Percentiles rank a stretch among this genome's conserved stretches.
phyloP scores from a whole-genome alignment of 1,284 basidiomycete genomes.

The Mycosarcoma maydis region DNA sequence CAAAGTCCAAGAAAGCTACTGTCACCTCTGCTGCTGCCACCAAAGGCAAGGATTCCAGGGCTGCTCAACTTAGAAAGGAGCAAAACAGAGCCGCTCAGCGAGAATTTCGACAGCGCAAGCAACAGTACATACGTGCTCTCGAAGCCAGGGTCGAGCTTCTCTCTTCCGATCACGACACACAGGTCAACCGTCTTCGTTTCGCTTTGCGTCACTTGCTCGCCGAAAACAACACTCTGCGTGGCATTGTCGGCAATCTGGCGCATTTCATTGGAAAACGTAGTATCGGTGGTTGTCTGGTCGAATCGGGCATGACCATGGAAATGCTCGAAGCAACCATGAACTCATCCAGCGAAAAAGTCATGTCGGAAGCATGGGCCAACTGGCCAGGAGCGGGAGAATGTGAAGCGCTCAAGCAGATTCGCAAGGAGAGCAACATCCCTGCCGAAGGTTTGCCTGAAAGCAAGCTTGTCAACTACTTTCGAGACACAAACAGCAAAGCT shows the following conservation, averaged over 20 bases:
- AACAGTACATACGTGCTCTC: slow-evolving; percentile 62
- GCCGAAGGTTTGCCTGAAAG: slow-evolving; percentile 58
- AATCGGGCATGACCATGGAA: slow-evolving; percentile 42
- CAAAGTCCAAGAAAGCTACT: slow-evolving; percentile 17
- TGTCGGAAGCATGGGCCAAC: slow-evolving; percentile 56
- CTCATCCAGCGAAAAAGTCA: slow-evolving; percentile 51
- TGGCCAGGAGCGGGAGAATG: slow-evolving; percentile 60
- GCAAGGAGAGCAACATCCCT: slow-evolving; percentile 57
- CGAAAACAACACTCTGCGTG: slow-evolving; percentile 59
- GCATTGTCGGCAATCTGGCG: slow-evolving; percentile 47
- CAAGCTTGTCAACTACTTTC: slow-evolving; percentile 30
- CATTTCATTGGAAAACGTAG: slow-evolving; percentile 52
- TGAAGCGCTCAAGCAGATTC: slow-evolving; percentile 53
- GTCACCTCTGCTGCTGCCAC: slow-evolving; percentile 15
- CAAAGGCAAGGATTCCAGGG: slow-evolving; percentile 37
- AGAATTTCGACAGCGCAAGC: slow-evolving; percentile 62
- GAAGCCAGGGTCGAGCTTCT: slow-evolving; percentile 60
- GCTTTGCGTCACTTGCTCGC: slow-evolving; percentile 51
- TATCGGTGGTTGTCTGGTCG: slow-evolving; percentile 52
- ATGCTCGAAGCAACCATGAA: slow-evolving; percentile 48
- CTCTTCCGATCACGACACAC: slow-evolving; percentile 59
- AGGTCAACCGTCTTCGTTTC: slow-evolving; percentile 57
- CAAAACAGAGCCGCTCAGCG: slow-evolving; percentile 62
- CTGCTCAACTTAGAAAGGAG: slow-evolving; percentile 51
- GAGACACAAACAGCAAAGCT: slow-evolving; percentile 7